Evolutionary conservation across 495 filamentous ascomycete species (phyloP), one percentile per base, ranked within the genome.

Genomic region (Aspergillus mulundensis): DNA sequence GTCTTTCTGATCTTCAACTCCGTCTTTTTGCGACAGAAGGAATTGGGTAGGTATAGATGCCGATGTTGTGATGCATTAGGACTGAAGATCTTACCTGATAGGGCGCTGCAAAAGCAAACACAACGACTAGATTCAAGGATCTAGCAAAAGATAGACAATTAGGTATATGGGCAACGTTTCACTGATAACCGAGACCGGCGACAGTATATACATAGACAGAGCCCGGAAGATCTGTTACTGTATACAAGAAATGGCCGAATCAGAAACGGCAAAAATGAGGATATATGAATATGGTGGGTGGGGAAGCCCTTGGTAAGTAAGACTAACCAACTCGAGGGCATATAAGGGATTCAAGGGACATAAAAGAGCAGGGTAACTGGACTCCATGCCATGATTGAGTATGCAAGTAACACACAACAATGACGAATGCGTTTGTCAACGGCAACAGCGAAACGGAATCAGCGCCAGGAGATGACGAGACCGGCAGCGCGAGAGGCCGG

Each of bases 371-470:
- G 60, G 49, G 25, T 30, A 42, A 48, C 16, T 50, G 72, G 44
- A 43, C 32, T 11, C 25, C 6, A 57, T 53, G 58, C 52, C 50
- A 58, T 60, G 59, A 50, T 50, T n/a, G 52, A 36, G 19, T 51
- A 62, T 56, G 59, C 59, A 62, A 51, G 51, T 58, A 50, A 60
- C 50, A 61, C 61, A 60, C 51, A 48, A 61, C 44, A 58, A 58
- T 63, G 61, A 66, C 64, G 59, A 63, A 66, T 61, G 64, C 61
- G 59, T 62, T 48, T 56, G 46, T 41, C 47, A 60, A 46, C 20
- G 47, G 32, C 8, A 43, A 48, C 46, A 30, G 49, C 50, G 28
- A 48, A 54, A 59, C 53, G 61, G 54, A 64, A 59, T 30, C 30
- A 56, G 48, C 38, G 21, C 5, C 19, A 50, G 21, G 39, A 20